Conservation (phyloP, 164 flowering plant species). For the Hamamelis virginiana region DNA sequence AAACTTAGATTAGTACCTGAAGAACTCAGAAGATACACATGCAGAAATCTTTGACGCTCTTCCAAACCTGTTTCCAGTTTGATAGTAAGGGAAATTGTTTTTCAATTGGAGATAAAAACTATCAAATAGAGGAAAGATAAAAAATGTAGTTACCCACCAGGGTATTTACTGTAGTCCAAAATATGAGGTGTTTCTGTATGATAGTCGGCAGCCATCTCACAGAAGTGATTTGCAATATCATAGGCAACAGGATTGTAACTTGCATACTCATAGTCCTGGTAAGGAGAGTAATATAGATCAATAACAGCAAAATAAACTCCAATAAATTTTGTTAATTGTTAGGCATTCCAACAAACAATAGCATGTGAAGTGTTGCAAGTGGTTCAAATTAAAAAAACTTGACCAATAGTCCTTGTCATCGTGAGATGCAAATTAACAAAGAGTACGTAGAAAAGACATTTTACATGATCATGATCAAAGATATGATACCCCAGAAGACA, state of each 20-base stretch:
- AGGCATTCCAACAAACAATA: not conserved
- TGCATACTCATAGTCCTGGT: conserved; percentile 44
- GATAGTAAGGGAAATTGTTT: not conserved
- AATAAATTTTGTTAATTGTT: not conserved
- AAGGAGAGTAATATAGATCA: not conserved
- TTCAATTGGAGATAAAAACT: not conserved
- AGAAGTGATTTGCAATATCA: conserved; percentile 51
- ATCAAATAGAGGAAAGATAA: not conserved
- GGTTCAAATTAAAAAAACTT: not conserved
- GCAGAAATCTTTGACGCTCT: conserved; percentile 33
- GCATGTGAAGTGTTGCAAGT: not conserved
- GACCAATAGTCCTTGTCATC: not conserved
- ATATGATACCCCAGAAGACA: not conserved
- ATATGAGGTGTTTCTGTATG: conserved; percentile 45
- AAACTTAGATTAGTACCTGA: conserved; percentile 23
- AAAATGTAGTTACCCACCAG: conserved; percentile 24
- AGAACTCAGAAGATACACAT: conserved; percentile 28
- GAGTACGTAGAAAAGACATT: not conserved
- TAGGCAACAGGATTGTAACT: conserved; percentile 43
- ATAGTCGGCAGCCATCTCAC: conserved; percentile 51
- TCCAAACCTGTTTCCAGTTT: conserved; percentile 31
- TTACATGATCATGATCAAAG: not conserved
- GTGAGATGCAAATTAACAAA: not conserved
- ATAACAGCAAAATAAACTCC: not conserved
- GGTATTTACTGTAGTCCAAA: conserved; percentile 40